phyloP scores from a whole-genome alignment of 2,329 filamentous ascomycete species.

The Elsinoe australis region DNA sequence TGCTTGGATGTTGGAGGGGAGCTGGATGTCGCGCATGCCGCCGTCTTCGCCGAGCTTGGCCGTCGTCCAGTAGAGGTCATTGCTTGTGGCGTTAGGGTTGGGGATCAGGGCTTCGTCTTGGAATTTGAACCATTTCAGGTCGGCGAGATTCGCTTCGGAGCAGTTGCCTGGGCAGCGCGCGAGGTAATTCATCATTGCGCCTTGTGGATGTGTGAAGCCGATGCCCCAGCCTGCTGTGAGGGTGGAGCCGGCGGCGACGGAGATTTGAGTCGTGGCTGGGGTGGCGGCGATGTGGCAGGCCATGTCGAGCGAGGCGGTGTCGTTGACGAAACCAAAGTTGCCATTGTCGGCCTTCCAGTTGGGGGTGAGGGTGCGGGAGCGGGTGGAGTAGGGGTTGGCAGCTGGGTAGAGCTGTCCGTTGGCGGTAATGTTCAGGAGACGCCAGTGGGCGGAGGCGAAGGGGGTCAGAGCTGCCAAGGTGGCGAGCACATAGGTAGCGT shows the following conservation, averaged over 20 bases:
- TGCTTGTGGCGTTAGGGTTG: constrained; percentile 29
- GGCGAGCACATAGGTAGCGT: constrained; percentile 1
- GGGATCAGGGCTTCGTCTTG: constrained; percentile 46
- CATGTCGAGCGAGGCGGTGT: constrained; percentile 23
- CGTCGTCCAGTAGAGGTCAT: constrained; percentile 46
- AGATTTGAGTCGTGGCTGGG: constrained; percentile 44
- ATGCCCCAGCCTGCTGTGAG: constrained; percentile 55
- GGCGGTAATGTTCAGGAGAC: constrained; percentile 11
- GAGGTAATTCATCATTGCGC: constrained; percentile 57
- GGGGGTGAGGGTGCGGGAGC: background rate
- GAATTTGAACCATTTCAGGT: constrained; percentile 58
- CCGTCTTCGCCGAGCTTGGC: constrained; percentile 45
- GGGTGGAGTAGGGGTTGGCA: constrained; percentile 5
- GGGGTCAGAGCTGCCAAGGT: constrained; percentile 1
- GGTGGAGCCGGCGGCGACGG: constrained; percentile 51
- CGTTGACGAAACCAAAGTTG: constrained; percentile 11
- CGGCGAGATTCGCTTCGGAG: constrained; percentile 44
- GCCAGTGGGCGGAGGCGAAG: constrained; percentile 9
- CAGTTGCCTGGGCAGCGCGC: constrained; percentile 53
- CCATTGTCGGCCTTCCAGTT: constrained; percentile 13
- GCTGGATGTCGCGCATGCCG: constrained; percentile 43
- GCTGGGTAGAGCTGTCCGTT: constrained; percentile 5
- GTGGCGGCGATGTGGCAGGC: constrained; percentile 47
- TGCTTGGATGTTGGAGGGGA: constrained; percentile 46
- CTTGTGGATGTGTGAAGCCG: constrained; percentile 59